Base-by-base conservation (phyloP, 2,329 filamentous ascomycete genomes). In the Xylaria sp. region DNA sequence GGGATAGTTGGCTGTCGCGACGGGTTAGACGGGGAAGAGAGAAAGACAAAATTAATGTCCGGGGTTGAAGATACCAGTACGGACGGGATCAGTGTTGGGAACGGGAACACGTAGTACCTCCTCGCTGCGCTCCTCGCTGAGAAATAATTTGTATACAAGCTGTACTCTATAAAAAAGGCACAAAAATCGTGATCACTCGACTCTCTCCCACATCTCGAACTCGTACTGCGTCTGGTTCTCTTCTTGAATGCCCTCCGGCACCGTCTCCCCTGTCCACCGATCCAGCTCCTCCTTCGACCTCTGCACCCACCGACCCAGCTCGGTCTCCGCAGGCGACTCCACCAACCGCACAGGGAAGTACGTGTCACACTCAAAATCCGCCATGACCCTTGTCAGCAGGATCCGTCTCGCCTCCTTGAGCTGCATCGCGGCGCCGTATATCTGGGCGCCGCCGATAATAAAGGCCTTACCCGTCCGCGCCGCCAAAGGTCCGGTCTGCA, bases 361-460 rank as follows among this genome's bases (percentile, higher is more conserved):
- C 0, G 87, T 87, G 72, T 94, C 90, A 70, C 89, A 92, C 59
- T 88, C 87, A 74, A 86, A 93, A 52, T 90, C 88, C 2, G 76
- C 77, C 64, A 81, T 70, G 42, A 95, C 82, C 64, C 83, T 80
- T 54, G 90, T 94, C 65, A 93, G 76, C 62, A 94, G 74, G 57
- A 94, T 81, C 47, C 86, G 77, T 67, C 77, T 80, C 48, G 85
- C 79, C 72, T 85, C 80, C 48, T 74, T 71, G 59, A 85, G 68
- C 66, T 76, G 71, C 70, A 97, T 77, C 11, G 91, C 87, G 19
- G 86, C 82, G 46, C 78, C 79, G 75, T 97, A 99, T 65, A 97
- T 87, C 76, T 92, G 88, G 58, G 86, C 89, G 3, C 94, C 94
- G 23, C 94, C 94, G 68, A 99, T 97, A 49, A 97, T 83, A 74